phyloP scores from a whole-genome alignment of 225 moss, liverwort and hornwort species.

The Straminergon stramineum region DNA sequence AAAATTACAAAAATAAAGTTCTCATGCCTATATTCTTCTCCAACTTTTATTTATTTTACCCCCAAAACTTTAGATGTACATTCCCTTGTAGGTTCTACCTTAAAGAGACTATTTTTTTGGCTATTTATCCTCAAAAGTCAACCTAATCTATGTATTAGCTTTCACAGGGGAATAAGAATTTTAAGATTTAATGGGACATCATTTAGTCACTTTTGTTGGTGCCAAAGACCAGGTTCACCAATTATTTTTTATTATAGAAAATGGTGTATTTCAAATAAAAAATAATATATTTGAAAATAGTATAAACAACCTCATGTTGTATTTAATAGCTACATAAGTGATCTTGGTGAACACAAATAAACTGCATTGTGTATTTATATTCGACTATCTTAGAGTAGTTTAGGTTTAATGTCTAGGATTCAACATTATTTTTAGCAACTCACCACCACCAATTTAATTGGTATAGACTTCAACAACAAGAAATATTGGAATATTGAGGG shows the following conservation, averaged over 20 bases:
- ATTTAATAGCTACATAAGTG: neutral
- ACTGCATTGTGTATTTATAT: neutral
- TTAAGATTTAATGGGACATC: neutral
- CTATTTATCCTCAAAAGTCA: neutral
- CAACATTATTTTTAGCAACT: neutral
- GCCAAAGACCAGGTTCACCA: neutral
- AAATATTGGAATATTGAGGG: neutral
- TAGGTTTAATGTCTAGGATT: neutral
- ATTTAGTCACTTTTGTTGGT: neutral
- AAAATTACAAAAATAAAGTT: neutral
- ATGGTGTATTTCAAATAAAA: neutral
- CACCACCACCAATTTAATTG: neutral
- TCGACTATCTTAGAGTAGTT: fast-evolving
- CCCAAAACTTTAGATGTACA: neutral
- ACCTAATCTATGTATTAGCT: neutral
- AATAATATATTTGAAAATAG: neutral
- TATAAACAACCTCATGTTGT: neutral
- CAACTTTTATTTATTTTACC: neutral
- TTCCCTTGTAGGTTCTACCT: fast-evolving
- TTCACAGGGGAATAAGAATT: neutral
- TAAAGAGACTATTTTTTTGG: neutral
- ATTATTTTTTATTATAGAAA: neutral
- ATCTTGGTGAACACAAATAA: neutral
- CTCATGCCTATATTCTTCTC: neutral
- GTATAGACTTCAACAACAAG: neutral